Conservation (phyloP, 2,329 filamentous ascomycete genomes). For the Stylonectria norvegica region DNA sequence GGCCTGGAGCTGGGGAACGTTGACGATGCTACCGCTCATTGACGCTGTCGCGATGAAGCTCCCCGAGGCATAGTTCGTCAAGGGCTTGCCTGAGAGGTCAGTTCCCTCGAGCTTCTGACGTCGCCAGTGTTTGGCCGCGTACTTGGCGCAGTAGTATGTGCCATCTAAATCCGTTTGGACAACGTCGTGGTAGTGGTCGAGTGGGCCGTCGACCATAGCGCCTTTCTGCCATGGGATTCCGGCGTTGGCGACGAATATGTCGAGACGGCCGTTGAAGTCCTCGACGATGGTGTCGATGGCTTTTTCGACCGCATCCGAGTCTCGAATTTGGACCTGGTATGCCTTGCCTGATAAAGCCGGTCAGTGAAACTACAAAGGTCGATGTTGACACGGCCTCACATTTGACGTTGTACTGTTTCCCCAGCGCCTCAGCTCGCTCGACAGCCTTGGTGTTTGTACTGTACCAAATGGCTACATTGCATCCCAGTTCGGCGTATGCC, state of each 20-base stretch:
- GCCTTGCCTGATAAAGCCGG: constrained; percentile 45
- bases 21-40: constrained; percentile 50
- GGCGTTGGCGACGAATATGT: constrained; percentile 74
- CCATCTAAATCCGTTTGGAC: constrained; percentile 68
- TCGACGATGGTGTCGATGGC: constrained; percentile 49
- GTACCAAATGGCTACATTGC: constrained; percentile 67
- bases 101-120: constrained; percentile 64
- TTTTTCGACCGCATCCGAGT: constrained; percentile 45
- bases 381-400: constrained; percentile 39
- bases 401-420: constrained; percentile 60
- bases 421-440: constrained; percentile 57
- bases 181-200: constrained; percentile 65
- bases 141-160: constrained; percentile 69
- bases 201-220: constrained; percentile 59
- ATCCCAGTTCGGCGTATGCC: constrained; percentile 62
- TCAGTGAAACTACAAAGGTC: constrained; percentile 10
- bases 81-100: constrained; percentile 15
- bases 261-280: constrained; percentile 68
- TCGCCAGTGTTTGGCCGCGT: constrained; percentile 64
- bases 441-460: constrained; percentile 60
- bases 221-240: constrained; percentile 71
- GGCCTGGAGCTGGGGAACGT: constrained; percentile 51
- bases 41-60: constrained; percentile 52
- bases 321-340: constrained; percentile 57
- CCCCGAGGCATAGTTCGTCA: constrained; percentile 32